Evolutionary conservation across 2,329 filamentous ascomycete genomes (phyloP).

Genomic region (Sclerotinia borealis): DNA sequence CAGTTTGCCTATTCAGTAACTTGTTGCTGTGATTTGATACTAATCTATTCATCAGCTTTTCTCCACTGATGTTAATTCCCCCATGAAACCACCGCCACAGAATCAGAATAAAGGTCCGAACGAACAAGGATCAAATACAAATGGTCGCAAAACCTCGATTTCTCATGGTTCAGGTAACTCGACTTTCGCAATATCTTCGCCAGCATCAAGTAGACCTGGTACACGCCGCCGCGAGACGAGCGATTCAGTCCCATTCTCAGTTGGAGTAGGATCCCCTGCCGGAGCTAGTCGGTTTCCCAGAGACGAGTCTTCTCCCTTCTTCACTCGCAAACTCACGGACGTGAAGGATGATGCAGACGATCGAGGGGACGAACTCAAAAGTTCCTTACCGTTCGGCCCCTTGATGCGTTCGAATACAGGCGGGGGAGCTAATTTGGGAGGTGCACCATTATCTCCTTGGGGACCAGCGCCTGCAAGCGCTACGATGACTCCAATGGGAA

Average conservation of each 20-base stretch:
- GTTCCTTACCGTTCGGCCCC: constrained; percentile 38
- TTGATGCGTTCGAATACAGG: constrained; percentile 51
- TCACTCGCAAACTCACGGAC: constrained; percentile 47
- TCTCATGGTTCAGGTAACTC: constrained; percentile 56
- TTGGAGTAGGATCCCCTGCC: constrained; percentile 54
- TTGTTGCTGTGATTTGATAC: constrained; percentile 5
- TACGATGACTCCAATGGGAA: constrained; percentile 67
- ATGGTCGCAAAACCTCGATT: constrained; percentile 75
- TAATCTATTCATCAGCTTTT: constrained; percentile 57
- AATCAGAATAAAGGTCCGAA: constrained; percentile 53
- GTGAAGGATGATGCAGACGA: constrained; percentile 48
- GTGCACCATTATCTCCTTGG: constrained; percentile 44
- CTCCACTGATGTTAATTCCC: constrained; percentile 82
- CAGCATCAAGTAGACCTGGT: constrained; percentile 64
- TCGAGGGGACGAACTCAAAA: constrained; percentile 43
- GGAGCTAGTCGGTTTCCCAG: constrained; percentile 52
- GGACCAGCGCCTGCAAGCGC: constrained; percentile 44
- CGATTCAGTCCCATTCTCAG: constrained; percentile 52
- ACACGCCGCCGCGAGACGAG: constrained; percentile 76
- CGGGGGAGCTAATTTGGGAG: constrained; percentile 40
- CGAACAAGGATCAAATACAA: constrained; percentile 48
- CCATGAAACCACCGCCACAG: constrained; percentile 76
- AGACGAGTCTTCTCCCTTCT: constrained; percentile 56
- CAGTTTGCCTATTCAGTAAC: constrained; percentile 28
- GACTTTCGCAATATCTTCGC: constrained; percentile 66